phyloP scores from a whole-genome alignment of 164 flowering plant species.

The Protea cynaroides region DNA sequence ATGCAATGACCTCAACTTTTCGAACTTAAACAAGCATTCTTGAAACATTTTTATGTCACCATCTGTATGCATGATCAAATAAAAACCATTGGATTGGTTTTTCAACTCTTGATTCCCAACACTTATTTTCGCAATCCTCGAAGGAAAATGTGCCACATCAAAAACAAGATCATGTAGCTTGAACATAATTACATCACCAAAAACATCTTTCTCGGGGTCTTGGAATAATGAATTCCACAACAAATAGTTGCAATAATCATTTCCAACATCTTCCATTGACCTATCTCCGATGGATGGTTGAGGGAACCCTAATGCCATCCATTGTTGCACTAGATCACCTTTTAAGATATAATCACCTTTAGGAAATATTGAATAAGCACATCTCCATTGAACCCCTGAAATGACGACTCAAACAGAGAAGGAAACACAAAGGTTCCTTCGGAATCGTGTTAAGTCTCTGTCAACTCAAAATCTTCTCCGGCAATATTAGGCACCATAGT shows the following conservation, averaged over 20 bases:
- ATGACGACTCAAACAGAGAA: constrained; percentile 71
- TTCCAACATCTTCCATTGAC: too few species aligned
- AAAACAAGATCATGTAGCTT: neutral
- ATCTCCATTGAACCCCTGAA: constrained; percentile 86
- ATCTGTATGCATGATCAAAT: neutral
- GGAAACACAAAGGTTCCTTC: constrained; percentile 84
- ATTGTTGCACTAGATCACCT: too few species aligned
- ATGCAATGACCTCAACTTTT: neutral
- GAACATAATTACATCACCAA: neutral
- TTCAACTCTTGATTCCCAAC: neutral
- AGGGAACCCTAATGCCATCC: too few species aligned
- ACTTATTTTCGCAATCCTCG: neutral
- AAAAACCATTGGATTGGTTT: neutral
- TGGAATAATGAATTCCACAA: too few species aligned
- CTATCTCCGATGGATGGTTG: too few species aligned
- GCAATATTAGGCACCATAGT: constrained; percentile 90
- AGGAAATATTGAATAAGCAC: too few species aligned
- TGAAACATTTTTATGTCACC: neutral
- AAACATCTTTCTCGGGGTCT: neutral
- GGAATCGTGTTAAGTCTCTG: constrained; percentile 70
- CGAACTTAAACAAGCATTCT: neutral
- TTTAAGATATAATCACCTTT: too few species aligned
- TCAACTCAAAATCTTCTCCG: constrained; percentile 47
- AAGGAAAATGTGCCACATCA: neutral
- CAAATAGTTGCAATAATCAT: too few species aligned